Conservation (phyloP, 441 rosid genomes). For the Rhodomyrtus psidioides region DNA sequence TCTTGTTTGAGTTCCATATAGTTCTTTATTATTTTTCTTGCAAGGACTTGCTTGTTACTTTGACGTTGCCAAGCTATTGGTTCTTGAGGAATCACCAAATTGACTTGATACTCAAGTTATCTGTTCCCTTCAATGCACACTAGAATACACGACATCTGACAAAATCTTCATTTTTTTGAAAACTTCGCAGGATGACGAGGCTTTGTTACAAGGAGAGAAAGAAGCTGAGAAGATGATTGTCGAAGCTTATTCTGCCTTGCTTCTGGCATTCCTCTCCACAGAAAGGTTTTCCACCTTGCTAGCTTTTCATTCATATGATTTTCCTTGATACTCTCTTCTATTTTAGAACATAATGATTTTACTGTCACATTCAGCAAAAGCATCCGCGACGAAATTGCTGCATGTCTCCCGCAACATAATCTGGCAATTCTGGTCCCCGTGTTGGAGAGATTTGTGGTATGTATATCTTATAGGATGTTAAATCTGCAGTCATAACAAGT, state of each 20-base stretch:
- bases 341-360: not conserved
- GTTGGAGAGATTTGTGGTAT: conserved; percentile 98
- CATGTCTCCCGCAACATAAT: conserved; percentile 65
- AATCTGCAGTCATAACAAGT: not conserved
- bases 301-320: not conserved
- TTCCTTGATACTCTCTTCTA: not conserved
- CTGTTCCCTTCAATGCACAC: not conserved
- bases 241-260: conserved; percentile 92
- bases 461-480: conserved; percentile 13
- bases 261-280: conserved; percentile 97
- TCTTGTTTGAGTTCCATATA: not conserved
- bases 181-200: conserved; percentile 64
- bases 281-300: conserved; percentile 49
- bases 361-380: conserved; percentile 46
- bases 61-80: not conserved
- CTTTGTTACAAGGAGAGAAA: conserved; percentile 80
- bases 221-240: conserved; percentile 99
- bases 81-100: not conserved
- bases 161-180: not conserved
- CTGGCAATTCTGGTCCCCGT: conserved; percentile 80
- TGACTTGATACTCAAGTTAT: not conserved
- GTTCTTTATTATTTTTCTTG: not conserved
- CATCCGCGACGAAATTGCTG: conserved; percentile 72
- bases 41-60: not conserved
- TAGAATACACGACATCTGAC: not conserved